phyloP scores from a whole-genome alignment of 2,329 filamentous ascomycete genomes.

The Ilyonectria sp. region DNA sequence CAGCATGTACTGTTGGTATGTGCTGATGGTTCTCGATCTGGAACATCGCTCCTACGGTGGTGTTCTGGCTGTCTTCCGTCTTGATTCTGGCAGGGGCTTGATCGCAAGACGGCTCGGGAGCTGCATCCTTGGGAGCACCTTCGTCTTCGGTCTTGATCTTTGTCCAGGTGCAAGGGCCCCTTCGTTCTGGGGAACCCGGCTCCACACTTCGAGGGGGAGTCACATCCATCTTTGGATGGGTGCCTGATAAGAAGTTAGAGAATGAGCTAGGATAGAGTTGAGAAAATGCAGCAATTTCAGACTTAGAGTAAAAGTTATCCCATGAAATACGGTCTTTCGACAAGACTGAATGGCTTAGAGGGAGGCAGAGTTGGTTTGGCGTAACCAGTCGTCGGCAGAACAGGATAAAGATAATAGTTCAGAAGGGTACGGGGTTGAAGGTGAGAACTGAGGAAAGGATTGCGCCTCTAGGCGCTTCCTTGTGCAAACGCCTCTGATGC shows the following conservation, averaged over 20 bases:
- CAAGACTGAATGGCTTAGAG: too few relatives aligned
- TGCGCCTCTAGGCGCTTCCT: background rate
- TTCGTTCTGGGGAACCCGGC: background rate
- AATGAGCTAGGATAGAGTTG: background rate
- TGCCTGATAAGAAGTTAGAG: background rate
- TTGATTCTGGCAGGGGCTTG: background rate
- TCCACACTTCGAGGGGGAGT: background rate
- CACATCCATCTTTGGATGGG: background rate
- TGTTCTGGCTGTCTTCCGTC: background rate
- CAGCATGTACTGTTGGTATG: too few relatives aligned
- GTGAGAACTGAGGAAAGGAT: too few relatives aligned
- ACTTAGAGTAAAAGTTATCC: background rate
- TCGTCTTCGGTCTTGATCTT: background rate
- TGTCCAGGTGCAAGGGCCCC: too few relatives aligned
- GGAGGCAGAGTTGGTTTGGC: too few relatives aligned
- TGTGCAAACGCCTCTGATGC: background rate
- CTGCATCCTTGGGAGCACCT: background rate
- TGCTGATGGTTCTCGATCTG: too few relatives aligned
- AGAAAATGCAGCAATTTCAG: background rate
- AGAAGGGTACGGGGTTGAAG: background rate
- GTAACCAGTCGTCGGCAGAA: too few relatives aligned
- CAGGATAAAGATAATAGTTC: too few relatives aligned
- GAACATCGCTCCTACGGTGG: background rate
- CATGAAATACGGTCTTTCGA: too few relatives aligned
- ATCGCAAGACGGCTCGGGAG: too few relatives aligned